Percentiles rank a stretch among this genome's conserved stretches.
These are phyloP conservation scores for Tuber borchii DNA, from an alignment of 495 filamentous ascomycete genomes.

Conservation along the genomic window DNA sequence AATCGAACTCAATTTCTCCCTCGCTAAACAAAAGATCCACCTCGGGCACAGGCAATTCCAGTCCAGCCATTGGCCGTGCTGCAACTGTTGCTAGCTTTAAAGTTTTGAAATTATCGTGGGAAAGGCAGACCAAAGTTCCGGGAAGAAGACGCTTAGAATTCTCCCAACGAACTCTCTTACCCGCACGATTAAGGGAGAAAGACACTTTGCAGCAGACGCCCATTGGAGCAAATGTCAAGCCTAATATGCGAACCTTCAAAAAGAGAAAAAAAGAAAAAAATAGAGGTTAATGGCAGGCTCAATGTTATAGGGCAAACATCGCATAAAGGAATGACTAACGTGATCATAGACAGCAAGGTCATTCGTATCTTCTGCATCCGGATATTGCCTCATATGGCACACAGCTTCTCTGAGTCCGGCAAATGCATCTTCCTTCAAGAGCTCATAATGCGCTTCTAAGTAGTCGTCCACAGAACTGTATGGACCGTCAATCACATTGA, in stretches of 20 bases:
- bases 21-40: conserved; percentile 69
- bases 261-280: background rate
- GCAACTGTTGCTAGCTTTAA: conserved; percentile 70
- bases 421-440: conserved; percentile 60
- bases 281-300: conserved; percentile 9
- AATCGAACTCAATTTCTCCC: conserved; percentile 57
- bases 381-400: conserved; percentile 46
- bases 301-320: conserved; percentile 6
- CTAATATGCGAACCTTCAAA: conserved; percentile 58
- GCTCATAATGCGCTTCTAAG: conserved; percentile 57
- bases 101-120: conserved; percentile 59
- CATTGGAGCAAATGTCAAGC: conserved; percentile 55
- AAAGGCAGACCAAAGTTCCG: conserved; percentile 65
- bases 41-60: conserved; percentile 60
- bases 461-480: conserved; percentile 48
- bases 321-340: conserved; percentile 46
- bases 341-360: conserved; percentile 66
- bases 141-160: conserved; percentile 65
- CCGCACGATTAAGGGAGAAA: conserved; percentile 63
- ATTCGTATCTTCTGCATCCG: conserved; percentile 52
- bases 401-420: conserved; percentile 57
- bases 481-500: conserved; percentile 44
- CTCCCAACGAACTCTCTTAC: conserved; percentile 67
- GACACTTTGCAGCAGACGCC: conserved; percentile 62
- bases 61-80: conserved; percentile 56